phyloP scores from a whole-genome alignment of 1,139 yeast species.

The Entelexis paramagnoliae region DNA sequence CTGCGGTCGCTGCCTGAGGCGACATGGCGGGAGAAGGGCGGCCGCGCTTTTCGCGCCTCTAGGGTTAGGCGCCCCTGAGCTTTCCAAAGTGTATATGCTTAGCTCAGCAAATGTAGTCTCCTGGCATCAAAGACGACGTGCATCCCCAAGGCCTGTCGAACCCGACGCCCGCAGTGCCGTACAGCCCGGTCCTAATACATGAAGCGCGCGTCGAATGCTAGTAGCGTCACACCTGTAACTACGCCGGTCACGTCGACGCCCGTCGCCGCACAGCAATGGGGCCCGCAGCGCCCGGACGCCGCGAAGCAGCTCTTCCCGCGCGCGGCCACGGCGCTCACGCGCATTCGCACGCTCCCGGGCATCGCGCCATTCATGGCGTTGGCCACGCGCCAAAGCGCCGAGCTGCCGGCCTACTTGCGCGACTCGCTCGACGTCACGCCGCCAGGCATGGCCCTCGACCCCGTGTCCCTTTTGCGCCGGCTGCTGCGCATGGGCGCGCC shows the following conservation, averaged over 20 bases:
- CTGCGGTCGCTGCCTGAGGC: neutral
- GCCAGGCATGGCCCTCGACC: constrained; percentile 45
- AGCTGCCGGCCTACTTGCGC: constrained; percentile 17
- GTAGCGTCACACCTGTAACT: constrained; percentile 18
- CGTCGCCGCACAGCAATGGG: constrained; percentile 21
- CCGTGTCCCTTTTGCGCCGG: constrained; percentile 84
- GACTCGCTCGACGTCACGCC: constrained; percentile 27
- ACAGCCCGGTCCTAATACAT: constrained; percentile 3
- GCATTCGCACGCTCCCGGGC: constrained; percentile 57
- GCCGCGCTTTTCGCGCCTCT: neutral
- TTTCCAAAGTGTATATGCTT: constrained; percentile 2
- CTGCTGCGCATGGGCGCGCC: constrained; percentile 90
- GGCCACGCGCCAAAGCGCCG: constrained; percentile 7
- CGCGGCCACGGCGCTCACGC: constrained; percentile 48
- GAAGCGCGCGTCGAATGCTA: constrained; percentile 19
- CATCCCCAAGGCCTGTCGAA: neutral
- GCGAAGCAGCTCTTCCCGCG: constrained; percentile 50
- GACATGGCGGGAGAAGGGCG: neutral
- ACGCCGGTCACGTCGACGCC: constrained; percentile 23
- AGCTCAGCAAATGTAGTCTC: constrained; percentile 8
- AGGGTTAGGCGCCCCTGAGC: neutral
- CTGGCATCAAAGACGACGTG: constrained; percentile 5
- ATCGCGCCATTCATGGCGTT: constrained; percentile 60
- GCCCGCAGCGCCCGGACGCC: constrained; percentile 20
- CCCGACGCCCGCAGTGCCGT: neutral